A percentile compares a stretch with the other conserved stretches of the same genome.
Conservation (phyloP, 257 asterid species). For the Lycium barbarum region DNA sequence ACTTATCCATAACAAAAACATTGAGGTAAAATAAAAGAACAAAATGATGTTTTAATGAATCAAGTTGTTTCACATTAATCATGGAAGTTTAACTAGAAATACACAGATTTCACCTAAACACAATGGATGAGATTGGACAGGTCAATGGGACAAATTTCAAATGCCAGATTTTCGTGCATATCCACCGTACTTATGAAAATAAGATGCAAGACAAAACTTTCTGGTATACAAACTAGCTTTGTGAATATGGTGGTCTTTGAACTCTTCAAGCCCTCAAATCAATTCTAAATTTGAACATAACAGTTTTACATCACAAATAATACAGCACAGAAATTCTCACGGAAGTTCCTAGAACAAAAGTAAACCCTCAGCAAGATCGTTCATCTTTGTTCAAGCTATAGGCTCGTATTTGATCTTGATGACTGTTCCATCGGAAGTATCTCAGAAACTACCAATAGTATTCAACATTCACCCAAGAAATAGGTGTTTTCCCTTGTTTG, state of each 20-base stretch:
- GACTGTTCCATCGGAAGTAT: background rate
- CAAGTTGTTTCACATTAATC: background rate
- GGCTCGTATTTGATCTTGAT: too few relatives aligned
- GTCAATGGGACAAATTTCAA: background rate
- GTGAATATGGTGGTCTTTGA: background rate
- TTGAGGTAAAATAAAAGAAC: background rate
- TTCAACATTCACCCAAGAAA: background rate
- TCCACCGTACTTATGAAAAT: background rate
- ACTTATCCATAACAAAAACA: background rate
- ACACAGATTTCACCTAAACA: background rate
- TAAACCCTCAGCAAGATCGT: background rate
- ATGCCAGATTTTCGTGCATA: background rate
- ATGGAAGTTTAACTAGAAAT: background rate
- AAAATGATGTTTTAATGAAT: background rate
- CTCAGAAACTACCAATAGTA: background rate
- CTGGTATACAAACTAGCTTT: background rate
- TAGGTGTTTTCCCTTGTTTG: background rate
- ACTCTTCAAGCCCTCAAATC: background rate
- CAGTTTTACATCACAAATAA: background rate
- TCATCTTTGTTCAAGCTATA: background rate
- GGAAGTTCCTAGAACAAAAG: background rate
- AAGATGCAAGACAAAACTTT: background rate
- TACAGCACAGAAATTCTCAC: background rate
- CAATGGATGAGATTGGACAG: background rate
- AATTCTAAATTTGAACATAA: background rate